Base-by-base conservation (phyloP, 306 rosid species). In the Lagenaria siceraria region DNA sequence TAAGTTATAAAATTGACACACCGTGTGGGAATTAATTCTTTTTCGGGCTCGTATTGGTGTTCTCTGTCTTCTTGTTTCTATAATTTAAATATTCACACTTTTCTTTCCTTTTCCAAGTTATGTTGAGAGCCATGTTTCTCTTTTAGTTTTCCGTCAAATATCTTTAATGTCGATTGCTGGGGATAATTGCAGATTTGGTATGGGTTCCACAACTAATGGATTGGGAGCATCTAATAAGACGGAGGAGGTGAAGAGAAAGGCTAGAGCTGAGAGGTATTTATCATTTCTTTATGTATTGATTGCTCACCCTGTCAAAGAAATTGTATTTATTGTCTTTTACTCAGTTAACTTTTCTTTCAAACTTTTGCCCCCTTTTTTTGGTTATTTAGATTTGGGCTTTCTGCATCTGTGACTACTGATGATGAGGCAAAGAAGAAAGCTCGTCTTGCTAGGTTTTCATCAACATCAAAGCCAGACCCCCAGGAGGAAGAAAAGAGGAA, bases 401-500 rank as follows among this genome's bases (percentile, higher is more conserved):
- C 92, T 59, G 78, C 90, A 22, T 27, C 91, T 60, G 80, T 84
- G 24, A 31, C 86, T 62, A 71, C 85, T 78, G 96, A 92, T 29
- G 82, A 82, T 40, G 88, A 88, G 19, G 86, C 87, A 6, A 95
- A 85, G 87, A 95, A 95, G 90, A 92, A 95, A 87, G 97, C 99
- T 62, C 90, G 97, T 18, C 89, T 84, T 49, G 90, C 90, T 48
- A 89, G 90, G 78, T 92, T 92, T 82, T 82, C 96, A 19, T 78
- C 93, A 0, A 83, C 12, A 70, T 80, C 97, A 15, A 88, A 88
- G 74, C 69, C 84, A 40, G 97, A 92, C 80, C 80, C 97, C 40
- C 56, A 60, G 24, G 99, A 95, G 81, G 99, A 92, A 70, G 97
- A 92, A 75, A 95, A 95, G 81, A 87, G 89, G 92, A 95, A 92